phyloP scores from a whole-genome alignment of 2,329 filamentous ascomycete genomes.

The Colletotrichum falcatum region DNA sequence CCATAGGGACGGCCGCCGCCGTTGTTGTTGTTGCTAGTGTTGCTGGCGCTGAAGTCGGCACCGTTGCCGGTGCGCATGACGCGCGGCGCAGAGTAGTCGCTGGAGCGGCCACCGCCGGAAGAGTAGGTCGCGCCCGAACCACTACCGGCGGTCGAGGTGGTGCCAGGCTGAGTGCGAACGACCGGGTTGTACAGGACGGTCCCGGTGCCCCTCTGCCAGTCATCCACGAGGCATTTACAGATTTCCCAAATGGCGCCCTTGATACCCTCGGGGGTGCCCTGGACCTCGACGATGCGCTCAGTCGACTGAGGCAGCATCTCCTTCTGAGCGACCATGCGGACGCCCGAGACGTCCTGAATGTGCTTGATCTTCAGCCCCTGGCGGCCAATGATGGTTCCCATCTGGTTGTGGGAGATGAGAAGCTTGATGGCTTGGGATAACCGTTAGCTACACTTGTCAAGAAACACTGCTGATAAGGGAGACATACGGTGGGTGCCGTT shows the following conservation, averaged over 20 bases:
- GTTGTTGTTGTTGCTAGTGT: slow-evolving; percentile 32
- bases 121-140: slow-evolving; percentile 52
- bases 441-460: slow-evolving; percentile 42
- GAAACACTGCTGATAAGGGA: not conserved
- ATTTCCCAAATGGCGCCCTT: slow-evolving; percentile 99
- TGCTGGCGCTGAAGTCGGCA: slow-evolving; percentile 80
- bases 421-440: slow-evolving; percentile 84
- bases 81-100: slow-evolving; percentile 73
- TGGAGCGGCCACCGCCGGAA: slow-evolving; percentile 56
- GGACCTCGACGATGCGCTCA: slow-evolving; percentile 96
- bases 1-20: slow-evolving; percentile 75
- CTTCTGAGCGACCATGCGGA: slow-evolving; percentile 99
- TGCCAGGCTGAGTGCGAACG: slow-evolving; percentile 81
- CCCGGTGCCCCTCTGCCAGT: slow-evolving; percentile 96
- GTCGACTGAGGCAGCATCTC: slow-evolving; percentile 99
- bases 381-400: slow-evolving; percentile 98
- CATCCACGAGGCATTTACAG: slow-evolving; percentile 96
- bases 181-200: slow-evolving; percentile 98
- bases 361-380: slow-evolving; percentile 99
- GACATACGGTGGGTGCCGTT: slow-evolving; percentile 94
- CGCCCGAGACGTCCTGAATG: slow-evolving; percentile 95
- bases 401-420: slow-evolving; percentile 99
- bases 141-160: slow-evolving; percentile 52
- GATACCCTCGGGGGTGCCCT: slow-evolving; percentile 93
- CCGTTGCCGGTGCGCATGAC: slow-evolving; percentile 97